Conservation (phyloP, 495 filamentous ascomycete species). For the Thermochaetoides thermophila region DNA sequence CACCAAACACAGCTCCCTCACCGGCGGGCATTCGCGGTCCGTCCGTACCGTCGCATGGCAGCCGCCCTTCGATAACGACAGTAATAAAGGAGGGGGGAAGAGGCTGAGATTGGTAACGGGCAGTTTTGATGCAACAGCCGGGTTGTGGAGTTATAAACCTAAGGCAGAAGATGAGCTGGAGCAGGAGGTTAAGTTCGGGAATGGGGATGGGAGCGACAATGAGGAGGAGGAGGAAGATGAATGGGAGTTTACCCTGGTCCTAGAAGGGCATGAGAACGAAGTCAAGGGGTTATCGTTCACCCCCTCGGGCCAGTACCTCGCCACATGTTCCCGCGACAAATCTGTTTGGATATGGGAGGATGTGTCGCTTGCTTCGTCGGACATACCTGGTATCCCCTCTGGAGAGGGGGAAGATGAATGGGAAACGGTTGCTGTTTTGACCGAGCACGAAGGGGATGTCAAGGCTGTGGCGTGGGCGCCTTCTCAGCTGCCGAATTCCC, state of each 20-base stretch:
- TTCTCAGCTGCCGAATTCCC: conserved; percentile 22
- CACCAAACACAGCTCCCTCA: conserved; percentile 58
- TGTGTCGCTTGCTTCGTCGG: conserved; percentile 34
- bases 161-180: conserved; percentile 3
- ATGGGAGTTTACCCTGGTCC: conserved; percentile 74
- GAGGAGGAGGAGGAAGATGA: conserved; percentile 29
- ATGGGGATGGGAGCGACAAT: neutral
- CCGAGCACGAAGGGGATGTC: conserved; percentile 87
- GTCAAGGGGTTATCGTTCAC: conserved; percentile 78
- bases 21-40: conserved; percentile 79
- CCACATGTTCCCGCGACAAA: conserved; percentile 85
- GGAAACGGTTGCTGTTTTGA: conserved; percentile 87
- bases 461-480: conserved; percentile 90
- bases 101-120: conserved; percentile 69
- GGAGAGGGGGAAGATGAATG: conserved; percentile 88
- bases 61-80: conserved; percentile 35
- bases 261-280: conserved; percentile 90
- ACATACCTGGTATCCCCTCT: too few species aligned
- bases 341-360: conserved; percentile 99
- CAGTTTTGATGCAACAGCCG: conserved; percentile 79
- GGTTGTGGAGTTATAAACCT: conserved; percentile 63
- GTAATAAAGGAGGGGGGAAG: too few species aligned
- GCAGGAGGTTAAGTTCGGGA: conserved; percentile 8
- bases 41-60: conserved; percentile 77
- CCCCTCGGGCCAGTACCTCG: conserved; percentile 63